Evolutionary conservation across 306 rosid genomes (phyloP).

Genomic region (Cucumis hystrix): DNA sequence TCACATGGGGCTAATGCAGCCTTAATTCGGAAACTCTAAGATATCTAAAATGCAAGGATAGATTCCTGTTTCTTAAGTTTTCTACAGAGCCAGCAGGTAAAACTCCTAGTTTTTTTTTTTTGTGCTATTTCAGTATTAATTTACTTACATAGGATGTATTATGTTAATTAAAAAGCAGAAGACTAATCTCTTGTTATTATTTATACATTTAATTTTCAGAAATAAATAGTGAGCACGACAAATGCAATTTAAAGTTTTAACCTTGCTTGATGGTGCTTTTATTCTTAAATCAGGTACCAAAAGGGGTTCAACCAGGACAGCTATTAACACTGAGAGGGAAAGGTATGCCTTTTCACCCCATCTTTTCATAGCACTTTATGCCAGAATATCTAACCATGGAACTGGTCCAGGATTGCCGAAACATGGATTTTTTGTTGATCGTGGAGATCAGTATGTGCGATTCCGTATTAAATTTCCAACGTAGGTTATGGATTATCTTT

Average conservation of each 20-base stretch:
- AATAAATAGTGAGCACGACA: not conserved
- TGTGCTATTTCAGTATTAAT: not conserved
- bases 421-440: conserved; percentile 52
- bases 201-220: not conserved
- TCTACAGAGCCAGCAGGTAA: not conserved
- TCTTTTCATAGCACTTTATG: not conserved
- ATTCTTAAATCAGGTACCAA: conserved; percentile 62
- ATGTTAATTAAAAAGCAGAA: not conserved
- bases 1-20: not conserved
- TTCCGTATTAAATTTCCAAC: conserved; percentile 68
- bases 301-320: conserved; percentile 89
- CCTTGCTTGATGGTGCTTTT: conserved; percentile 18
- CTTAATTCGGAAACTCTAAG: not conserved
- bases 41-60: not conserved
- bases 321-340: conserved; percentile 75
- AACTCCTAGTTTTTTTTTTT: not conserved
- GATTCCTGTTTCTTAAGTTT: not conserved
- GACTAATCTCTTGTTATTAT: not conserved
- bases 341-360: conserved; percentile 28
- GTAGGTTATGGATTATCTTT: conserved; percentile 19
- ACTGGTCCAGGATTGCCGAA: conserved; percentile 51
- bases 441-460: conserved; percentile 84
- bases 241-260: not conserved
- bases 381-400: not conserved
- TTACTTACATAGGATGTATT: not conserved